Evolutionary conservation across 2,329 filamentous ascomycete genomes (phyloP), one percentile per base, ranked within the genome.

Genomic region (Penicillium sclerotiorum): DNA sequence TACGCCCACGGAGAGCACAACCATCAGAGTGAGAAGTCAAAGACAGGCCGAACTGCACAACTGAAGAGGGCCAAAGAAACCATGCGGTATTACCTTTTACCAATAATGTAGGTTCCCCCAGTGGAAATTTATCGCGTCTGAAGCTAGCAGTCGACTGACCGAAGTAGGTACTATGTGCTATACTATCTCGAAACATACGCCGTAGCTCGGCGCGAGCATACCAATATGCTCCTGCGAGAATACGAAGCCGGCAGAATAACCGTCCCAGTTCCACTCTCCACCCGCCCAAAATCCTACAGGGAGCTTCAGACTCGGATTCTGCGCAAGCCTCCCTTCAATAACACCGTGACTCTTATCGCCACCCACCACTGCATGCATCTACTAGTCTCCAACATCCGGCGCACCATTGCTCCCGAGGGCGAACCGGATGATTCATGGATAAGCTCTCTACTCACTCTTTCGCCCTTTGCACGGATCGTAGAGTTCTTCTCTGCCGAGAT

Each of bases 401-500:
- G 66, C 44, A 71, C 70, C 7, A 65, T 74, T 37, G 63, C 65
- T 0, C 60, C 67, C 1, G 71, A 71, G 20, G 58, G 57, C 3
- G 64, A 56, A 9, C 56, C 61, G 4, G 65, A 73, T 40, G 69
- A 73, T 38, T 66, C 65, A 15, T 72, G 71, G 67, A 73, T 74
- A 30, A 70, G 67, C 45, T 73, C 72, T 8, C 59, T 75, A 15
- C 67, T 74, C 15, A 69, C 70, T 1, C 53, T 70, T 5, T 71
- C 70, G 9, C 69, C 71, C 4, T 72, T 74, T 35, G 55, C 57
- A 18, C 69, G 72, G 3, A 66, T 73, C 7, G 66, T 71, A 25
- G 71, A 75, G 45, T 74, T 68, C 46, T 73, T 75, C 57, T 73
- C 72, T 2, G 72, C 72, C 0, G 72, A 74, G 47, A 74, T 74